Conservation (phyloP, 2,329 filamentous ascomycete species). For the Albophoma yamanashiensis region DNA sequence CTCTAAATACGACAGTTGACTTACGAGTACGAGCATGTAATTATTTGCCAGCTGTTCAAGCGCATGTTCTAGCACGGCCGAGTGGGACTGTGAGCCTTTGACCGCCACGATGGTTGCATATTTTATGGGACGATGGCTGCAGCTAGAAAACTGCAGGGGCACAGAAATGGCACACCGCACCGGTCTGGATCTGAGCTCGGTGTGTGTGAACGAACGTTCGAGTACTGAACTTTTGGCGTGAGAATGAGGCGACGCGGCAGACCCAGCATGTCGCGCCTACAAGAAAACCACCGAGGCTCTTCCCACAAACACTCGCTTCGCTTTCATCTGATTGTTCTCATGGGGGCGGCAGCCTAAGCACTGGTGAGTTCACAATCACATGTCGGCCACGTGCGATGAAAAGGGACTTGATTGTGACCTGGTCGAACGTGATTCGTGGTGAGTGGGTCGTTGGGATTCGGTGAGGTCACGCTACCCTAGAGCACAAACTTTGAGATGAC, state of each 20-base stretch:
- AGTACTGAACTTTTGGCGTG: background rate
- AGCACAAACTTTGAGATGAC: background rate
- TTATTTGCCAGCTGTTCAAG: background rate
- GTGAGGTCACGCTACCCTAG: background rate
- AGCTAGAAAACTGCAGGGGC: conserved; percentile 8
- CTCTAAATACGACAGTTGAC: background rate
- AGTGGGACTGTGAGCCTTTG: conserved; percentile 4
- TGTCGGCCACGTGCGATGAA: background rate
- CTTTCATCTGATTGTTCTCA: background rate
- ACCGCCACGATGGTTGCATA: conserved; percentile 17
- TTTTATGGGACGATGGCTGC: conserved; percentile 18
- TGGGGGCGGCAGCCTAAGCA: too few species aligned
- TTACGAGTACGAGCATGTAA: too few species aligned
- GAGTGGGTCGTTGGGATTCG: background rate
- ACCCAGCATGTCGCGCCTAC: background rate
- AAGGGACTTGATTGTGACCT: background rate
- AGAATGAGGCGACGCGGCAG: background rate
- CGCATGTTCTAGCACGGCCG: background rate
- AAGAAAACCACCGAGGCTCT: background rate
- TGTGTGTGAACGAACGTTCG: background rate
- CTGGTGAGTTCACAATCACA: background rate
- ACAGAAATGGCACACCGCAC: background rate
- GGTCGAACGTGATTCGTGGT: background rate
- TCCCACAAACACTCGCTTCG: background rate
- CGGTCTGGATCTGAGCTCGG: background rate